Evolutionary conservation across 140 eudicot genomes (phyloP).

Genomic region (Flaveria floridana): DNA sequence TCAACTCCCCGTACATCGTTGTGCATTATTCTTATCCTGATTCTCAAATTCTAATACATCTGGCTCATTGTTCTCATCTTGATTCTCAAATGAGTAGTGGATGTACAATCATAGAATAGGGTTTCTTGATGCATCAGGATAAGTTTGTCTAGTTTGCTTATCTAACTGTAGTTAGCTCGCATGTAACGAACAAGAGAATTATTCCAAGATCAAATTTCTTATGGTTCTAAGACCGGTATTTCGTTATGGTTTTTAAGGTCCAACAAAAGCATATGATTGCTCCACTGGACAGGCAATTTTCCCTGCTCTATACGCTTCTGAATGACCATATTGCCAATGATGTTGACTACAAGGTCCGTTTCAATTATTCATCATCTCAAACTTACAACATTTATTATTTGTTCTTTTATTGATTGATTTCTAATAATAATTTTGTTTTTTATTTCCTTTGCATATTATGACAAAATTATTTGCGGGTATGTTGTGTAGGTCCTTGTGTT

Average conservation of each 20-base stretch:
- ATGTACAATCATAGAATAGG: not conserved
- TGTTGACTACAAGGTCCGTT: slow-evolving; percentile 73
- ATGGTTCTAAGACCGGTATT: not conserved
- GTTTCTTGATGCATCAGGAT: not conserved
- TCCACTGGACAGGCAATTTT: slow-evolving; percentile 77
- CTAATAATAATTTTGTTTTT: not conserved
- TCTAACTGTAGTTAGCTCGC: not conserved
- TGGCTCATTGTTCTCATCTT: not conserved
- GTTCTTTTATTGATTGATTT: not conserved
- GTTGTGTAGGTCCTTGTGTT: slow-evolving; percentile 82
- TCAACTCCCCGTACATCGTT: not conserved
- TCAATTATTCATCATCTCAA: slow-evolving; percentile 9
- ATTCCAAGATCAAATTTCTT: not conserved
- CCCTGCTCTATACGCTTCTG: slow-evolving; percentile 64
- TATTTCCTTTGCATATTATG: not conserved
- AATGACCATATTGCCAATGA: slow-evolving; percentile 82
- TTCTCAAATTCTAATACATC: not conserved
- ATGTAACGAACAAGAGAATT: not conserved
- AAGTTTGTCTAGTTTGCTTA: not conserved
- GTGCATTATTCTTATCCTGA: not conserved
- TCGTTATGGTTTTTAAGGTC: slow-evolving; percentile 54
- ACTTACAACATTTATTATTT: slow-evolving; percentile 5
- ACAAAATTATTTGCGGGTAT: slow-evolving; percentile 3
- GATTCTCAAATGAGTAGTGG: not conserved
- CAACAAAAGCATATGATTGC: slow-evolving; percentile 75